Evolutionary conservation across 768 basidiomycete species (phyloP).

Genomic region (Macrolepiota albuminosa): DNA sequence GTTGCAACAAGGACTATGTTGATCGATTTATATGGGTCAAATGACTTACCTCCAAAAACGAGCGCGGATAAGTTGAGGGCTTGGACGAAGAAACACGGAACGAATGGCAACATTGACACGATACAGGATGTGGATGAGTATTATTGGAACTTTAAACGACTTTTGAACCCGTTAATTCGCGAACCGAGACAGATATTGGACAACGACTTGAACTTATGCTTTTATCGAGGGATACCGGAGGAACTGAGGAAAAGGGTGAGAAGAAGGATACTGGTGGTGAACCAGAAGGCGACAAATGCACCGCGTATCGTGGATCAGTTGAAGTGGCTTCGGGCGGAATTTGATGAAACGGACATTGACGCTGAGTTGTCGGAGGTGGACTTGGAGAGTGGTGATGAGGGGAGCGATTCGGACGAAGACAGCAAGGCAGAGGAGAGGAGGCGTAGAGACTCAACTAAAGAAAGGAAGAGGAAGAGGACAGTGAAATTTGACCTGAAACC

Average conservation of each 20-base stretch:
- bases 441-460: neutral
- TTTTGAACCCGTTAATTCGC: neutral
- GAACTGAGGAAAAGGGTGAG: neutral
- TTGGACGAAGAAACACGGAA: neutral
- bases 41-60: neutral
- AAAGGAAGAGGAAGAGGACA: neutral
- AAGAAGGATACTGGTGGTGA: neutral
- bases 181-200: neutral
- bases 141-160: neutral
- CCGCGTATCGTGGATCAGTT: fast-evolving
- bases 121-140: neutral
- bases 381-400: neutral
- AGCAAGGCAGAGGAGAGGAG: neutral
- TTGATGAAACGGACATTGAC: neutral
- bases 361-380: neutral
- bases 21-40: neutral
- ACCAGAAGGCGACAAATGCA: neutral
- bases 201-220: neutral
- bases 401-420: no score
- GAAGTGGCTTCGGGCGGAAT: neutral
- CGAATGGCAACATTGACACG: neutral
- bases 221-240: neutral
- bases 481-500: neutral
- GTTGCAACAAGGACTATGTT: neutral
- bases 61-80: neutral